Conservation (phyloP, 2,329 filamentous ascomycete species). For the Fusarium sp. region DNA sequence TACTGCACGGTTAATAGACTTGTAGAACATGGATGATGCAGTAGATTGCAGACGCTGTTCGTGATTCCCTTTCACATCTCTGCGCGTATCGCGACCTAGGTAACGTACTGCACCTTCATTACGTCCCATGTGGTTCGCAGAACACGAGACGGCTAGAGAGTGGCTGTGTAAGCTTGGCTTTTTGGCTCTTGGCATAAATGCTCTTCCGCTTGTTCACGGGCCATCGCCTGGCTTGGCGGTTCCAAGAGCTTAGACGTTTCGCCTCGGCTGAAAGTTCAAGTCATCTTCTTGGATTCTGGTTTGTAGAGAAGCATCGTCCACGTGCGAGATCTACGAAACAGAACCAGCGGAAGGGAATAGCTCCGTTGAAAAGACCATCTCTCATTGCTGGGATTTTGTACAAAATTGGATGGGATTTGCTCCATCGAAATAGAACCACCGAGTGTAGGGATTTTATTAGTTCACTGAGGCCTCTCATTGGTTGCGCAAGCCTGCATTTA, state of each 20-base stretch:
- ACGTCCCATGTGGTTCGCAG: constrained; percentile 35
- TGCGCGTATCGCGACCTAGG: constrained; percentile 11
- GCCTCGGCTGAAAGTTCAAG: constrained; percentile 19
- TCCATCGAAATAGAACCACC: constrained; percentile 28
- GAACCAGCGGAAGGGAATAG: constrained; percentile 15
- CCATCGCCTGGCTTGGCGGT: constrained; percentile 31
- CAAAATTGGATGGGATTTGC: constrained; percentile 32
- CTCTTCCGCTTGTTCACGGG: constrained; percentile 14
- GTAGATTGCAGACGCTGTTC: constrained; percentile 8
- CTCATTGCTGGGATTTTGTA: constrained; percentile 18
- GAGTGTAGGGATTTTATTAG: constrained; percentile 14
- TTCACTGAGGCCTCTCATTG: constrained; percentile 15
- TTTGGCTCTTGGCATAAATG: constrained; percentile 16
- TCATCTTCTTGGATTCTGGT: constrained; percentile 13
- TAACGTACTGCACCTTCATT: constrained; percentile 15
- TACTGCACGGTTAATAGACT: constrained; percentile 36
- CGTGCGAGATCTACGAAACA: constrained; percentile 26
- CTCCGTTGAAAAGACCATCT: constrained; percentile 25
- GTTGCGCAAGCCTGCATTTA: background rate
- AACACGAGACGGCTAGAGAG: constrained; percentile 39
- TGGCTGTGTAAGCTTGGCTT: constrained; percentile 43
- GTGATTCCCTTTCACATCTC: constrained; percentile 2
- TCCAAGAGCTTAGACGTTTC: constrained; percentile 30
- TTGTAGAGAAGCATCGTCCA: constrained; percentile 21
- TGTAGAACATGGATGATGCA: constrained; percentile 14